Evolutionary conservation across 1,284 basidiomycete genomes (phyloP), one percentile per base, ranked within the genome.

Genomic region (Earliella scabrosa): DNA sequence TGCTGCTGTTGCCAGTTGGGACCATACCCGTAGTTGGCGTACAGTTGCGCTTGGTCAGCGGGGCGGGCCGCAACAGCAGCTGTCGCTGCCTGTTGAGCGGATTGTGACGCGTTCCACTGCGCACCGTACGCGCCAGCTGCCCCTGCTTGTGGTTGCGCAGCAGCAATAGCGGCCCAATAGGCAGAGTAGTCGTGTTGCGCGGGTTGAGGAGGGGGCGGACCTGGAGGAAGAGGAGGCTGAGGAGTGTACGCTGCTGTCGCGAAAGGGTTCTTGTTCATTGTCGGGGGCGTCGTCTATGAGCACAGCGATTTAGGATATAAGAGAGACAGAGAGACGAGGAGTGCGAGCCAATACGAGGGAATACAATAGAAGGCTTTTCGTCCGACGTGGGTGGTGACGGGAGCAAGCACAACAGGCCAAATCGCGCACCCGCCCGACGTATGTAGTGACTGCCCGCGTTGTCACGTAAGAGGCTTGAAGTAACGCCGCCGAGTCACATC

Each of bases 1-100:
- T 61, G 60, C 20, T 62, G 60, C 54, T 81, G 82, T 64, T 87
- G 87, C 83, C 85, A 87, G 46, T 86, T 86, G 18, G 63, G 57
- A 2, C 90, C 89, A 68, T 93, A 93, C 26, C 90, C 90, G 66
- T 93, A 93, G 68, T 93, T 93, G 2, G 90, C 90, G 64, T 92
- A 93, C 32, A 93, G 67, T 24, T 89, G 86, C 66, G 85, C 87
- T 67, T 92, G 89, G 63, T 90, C 84, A 40, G 87, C 76, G 38
- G 87, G 87, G 50, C 87, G 77, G 50, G 82, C 75, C 32, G 72
- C 63, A 13, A 73, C 67, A 14, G 71, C 62, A 11, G 56, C 51
- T 14, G 72, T 60, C 4, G 73, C 67, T 24, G 39, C 39, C 13
- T n/a, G 11, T 23, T 71, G 71, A 23, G 83, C 76, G 29, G 82